These are phyloP conservation scores for Picochlorum costavermella DNA, from an alignment of 139 green algal species.

Conservation along the genomic window DNA sequence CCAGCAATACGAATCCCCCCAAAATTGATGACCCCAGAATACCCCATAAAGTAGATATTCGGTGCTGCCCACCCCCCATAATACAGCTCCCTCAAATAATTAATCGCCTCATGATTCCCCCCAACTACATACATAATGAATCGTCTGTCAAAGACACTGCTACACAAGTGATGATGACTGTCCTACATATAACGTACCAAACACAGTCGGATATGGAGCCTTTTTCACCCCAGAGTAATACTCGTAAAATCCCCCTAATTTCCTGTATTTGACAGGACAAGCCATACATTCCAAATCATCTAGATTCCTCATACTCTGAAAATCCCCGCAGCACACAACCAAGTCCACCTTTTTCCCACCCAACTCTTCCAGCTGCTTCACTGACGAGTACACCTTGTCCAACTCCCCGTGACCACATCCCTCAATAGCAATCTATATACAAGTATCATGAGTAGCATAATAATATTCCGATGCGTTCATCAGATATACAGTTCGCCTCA, in stretches of 20 bases:
- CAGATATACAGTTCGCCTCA: background rate
- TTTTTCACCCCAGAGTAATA: constrained; percentile 80
- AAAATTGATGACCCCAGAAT: constrained; percentile 81
- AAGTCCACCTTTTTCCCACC: constrained; percentile 76
- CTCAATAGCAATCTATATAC: constrained; percentile 71
- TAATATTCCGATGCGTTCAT: background rate
- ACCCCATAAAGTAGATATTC: constrained; percentile 94
- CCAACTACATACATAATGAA: constrained; percentile 58
- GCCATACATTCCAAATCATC: constrained; percentile 91
- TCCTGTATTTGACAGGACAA: constrained; percentile 85
- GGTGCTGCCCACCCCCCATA: constrained; percentile 92
- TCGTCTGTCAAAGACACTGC: background rate
- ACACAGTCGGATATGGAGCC: constrained; percentile 86
- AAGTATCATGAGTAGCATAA: background rate
- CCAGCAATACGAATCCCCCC: constrained; percentile 88
- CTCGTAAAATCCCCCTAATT: constrained; percentile 86
- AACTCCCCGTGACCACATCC: constrained; percentile 90
- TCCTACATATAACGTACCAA: constrained; percentile 53
- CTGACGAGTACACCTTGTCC: constrained; percentile 83
- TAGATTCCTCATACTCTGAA: constrained; percentile 93
- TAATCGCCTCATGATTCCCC: constrained; percentile 95
- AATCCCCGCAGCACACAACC: constrained; percentile 97
- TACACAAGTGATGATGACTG: background rate
- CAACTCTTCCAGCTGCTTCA: constrained; percentile 55
- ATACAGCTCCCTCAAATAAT: constrained; percentile 93